Conservation (phyloP, 805 yeast genomes). For the Candida nonsorbophila region DNA sequence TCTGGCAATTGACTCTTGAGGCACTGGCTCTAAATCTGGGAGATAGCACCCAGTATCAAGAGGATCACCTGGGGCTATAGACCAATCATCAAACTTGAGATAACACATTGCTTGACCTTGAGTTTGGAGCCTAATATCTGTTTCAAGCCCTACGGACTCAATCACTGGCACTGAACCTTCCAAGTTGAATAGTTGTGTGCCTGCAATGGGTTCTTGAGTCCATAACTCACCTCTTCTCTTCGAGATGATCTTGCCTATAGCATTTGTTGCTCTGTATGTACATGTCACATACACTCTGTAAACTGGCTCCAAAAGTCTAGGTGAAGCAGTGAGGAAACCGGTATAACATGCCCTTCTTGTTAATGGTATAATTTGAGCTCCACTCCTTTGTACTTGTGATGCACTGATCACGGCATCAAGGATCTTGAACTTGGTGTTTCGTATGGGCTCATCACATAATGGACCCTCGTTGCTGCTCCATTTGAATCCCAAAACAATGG, state of each 20-base stretch:
- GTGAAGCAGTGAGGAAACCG: conserved; percentile 72
- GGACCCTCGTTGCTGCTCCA: conserved; percentile 90
- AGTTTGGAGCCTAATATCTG: conserved; percentile 74
- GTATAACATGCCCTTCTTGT: conserved; percentile 79
- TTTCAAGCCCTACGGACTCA: conserved; percentile 85
- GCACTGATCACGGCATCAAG: conserved; percentile 53
- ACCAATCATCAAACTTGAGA: conserved; percentile 67
- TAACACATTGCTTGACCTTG: conserved; percentile 75
- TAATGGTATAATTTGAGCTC: conserved; percentile 75
- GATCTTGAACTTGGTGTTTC: conserved; percentile 65
- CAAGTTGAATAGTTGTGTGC: conserved; percentile 61
- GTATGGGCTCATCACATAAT: conserved; percentile 76
- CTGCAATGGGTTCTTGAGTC: conserved; percentile 53
- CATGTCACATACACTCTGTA: conserved; percentile 59
- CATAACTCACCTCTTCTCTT: conserved; percentile 62
- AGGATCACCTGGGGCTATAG: conserved; percentile 86
- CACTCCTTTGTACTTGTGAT: conserved; percentile 44
- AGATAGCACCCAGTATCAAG: conserved; percentile 59
- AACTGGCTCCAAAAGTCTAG: conserved; percentile 77
- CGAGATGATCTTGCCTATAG: conserved; percentile 45
- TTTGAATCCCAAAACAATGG: conserved; percentile 70
- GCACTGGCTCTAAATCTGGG: conserved; percentile 74
- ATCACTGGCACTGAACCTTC: conserved; percentile 76
- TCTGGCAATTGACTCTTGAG: conserved; percentile 64
- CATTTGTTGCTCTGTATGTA: conserved; percentile 40